Evolutionary conservation across 805 yeast genomes (phyloP).

Genomic region (Tetrapisispora namnaoensis): DNA sequence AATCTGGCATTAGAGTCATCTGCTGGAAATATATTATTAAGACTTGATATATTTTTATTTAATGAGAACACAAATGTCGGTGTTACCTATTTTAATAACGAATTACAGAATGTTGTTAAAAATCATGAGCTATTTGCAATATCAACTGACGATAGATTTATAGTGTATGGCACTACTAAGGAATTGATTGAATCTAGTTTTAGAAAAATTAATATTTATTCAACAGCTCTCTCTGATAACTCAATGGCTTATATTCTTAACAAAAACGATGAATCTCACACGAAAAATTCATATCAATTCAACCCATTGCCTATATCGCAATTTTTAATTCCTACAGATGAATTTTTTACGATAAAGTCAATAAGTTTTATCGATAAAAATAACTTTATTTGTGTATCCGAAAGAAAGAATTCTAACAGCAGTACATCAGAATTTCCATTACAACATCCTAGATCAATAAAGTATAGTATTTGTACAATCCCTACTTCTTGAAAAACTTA

Average conservation of each 20-base stretch:
- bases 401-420: not conserved
- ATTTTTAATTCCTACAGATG: not conserved
- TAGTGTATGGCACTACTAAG: conserved; percentile 18
- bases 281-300: not conserved
- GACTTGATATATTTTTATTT: not conserved
- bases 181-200: not conserved
- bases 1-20: no score
- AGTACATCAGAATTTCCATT: not conserved
- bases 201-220: not conserved
- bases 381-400: not conserved
- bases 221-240: not conserved
- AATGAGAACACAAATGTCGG: not conserved
- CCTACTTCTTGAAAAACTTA: not conserved
- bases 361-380: not conserved
- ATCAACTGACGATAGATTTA: conserved; percentile 12
- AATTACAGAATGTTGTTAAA: conserved; percentile 12
- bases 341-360: not conserved
- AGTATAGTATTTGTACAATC: not conserved
- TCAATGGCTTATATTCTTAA: not conserved
- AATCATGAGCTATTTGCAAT: conserved; percentile 13
- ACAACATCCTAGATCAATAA: not conserved
- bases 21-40: not conserved
- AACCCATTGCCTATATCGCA: not conserved
- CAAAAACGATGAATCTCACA: not conserved
- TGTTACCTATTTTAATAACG: conserved; percentile 8